phyloP scores from a whole-genome alignment of 768 basidiomycete genomes.

The Melanogaster broomeanus region DNA sequence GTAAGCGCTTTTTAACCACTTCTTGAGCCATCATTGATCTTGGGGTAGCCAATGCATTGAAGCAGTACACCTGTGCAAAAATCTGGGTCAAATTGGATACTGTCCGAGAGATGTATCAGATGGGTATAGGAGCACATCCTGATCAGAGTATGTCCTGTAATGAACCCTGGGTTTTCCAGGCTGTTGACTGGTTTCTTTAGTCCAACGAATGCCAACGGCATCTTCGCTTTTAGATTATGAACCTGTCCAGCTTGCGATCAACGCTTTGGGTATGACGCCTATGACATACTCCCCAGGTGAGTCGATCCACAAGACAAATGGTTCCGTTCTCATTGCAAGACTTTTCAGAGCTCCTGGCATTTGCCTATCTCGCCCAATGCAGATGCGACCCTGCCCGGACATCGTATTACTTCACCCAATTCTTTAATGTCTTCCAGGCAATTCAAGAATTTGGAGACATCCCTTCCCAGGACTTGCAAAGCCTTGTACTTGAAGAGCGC shows the following conservation, averaged over 20 bases:
- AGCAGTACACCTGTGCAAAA: constrained; percentile 41
- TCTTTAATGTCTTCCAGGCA: constrained; percentile 51
- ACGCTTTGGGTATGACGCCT: constrained; percentile 63
- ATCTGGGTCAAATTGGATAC: constrained; percentile 55
- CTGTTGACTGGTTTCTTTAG: constrained; percentile 33
- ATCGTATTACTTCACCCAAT: constrained; percentile 59
- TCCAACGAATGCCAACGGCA: constrained; percentile 54
- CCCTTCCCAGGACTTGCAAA: constrained; percentile 49
- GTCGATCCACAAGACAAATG: constrained; percentile 7
- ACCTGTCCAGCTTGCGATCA: constrained; percentile 43
- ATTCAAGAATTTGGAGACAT: constrained; percentile 53
- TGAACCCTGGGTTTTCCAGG: neutral
- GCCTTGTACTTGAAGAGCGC: constrained; percentile 60
- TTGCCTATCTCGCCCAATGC: constrained; percentile 79
- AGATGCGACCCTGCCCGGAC: constrained; percentile 76
- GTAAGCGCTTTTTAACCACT: constrained; percentile 31
- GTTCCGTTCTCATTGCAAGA: constrained; percentile 4
- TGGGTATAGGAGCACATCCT: constrained; percentile 72
- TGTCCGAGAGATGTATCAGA: constrained; percentile 72
- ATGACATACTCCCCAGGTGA: constrained; percentile 66
- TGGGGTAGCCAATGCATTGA: constrained; percentile 46
- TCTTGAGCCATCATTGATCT: constrained; percentile 8
- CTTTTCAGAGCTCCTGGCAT: constrained; percentile 64
- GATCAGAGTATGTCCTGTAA: constrained; percentile 60
- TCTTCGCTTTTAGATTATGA: constrained; percentile 42